Evolutionary conservation across 306 rosid species (phyloP), one percentile per base, ranked within the genome.

Genomic region (Vicia sativa): DNA sequence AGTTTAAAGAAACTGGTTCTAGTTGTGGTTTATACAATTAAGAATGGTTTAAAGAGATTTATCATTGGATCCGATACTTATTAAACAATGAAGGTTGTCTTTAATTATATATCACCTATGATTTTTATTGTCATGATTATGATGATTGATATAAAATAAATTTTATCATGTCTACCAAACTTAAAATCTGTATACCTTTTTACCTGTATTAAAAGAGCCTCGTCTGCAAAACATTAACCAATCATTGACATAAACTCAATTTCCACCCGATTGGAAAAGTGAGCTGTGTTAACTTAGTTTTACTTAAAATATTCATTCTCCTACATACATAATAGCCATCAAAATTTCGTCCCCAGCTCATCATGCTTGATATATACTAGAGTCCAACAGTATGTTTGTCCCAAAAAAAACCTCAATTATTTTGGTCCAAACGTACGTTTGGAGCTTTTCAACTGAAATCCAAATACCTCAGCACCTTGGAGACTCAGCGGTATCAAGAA

Each of bases 251-350:
- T 28, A 15, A 31, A 65, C 34, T 65, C 45, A 37, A 61, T 73
- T 74, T 71, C 59, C 76, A 71, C 69, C 44, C 21, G 9, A 26
- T 43, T 56, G 65, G 60, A 64, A 67, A 41, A 56, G 31, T 35
- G 26, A 25, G 31, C 38, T 34, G 23, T 68, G 37, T 54, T 52
- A 12, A 19, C 57, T 50, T 50, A 54, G 72, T 78, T 84, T 73
- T 18, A 16, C 68, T 7, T 18, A 28, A 49, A 42, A 42, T 26
- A 26, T 35, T 67, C 34, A 65, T 46, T 71, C 46, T 53, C 58
- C 77, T 77, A 77, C 82, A 72, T 84, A 80, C 84, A 86, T 74
- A 78, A 53, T 73, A 21, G 79, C 71, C 82, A 82, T 68, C 96
- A 89, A 86, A 88, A 86, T 72, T 84, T 80, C 81, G 19, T 10